Evolutionary conservation across 495 filamentous ascomycete species (phyloP), one percentile per base, ranked within the genome.

Genomic region (Trichoderma gamsii): DNA sequence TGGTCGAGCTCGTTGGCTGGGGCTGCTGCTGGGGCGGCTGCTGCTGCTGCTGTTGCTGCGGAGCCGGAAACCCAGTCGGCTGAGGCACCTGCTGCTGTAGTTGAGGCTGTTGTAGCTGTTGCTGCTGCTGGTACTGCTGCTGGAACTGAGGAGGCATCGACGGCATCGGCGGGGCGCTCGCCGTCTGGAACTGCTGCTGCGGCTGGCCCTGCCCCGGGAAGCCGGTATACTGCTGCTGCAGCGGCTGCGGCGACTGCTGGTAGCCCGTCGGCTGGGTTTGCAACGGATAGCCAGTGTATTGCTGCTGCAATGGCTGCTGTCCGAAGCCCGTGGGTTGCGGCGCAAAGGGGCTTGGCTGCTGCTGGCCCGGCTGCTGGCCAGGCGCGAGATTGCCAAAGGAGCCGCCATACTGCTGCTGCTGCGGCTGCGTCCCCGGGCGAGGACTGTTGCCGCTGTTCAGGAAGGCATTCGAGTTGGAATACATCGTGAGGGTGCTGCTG

Each of bases 391-490:
- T 83, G 72, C 73, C 79, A 76, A 79, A 79, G 67, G 83, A 74
- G 78, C 78, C 76, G 61, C 81, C 83, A 82, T 86, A 87, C 78
- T 86, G 87, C 77, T 83, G 87, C 77, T 83, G 86, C 78, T 86
- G 87, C 77, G 82, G 85, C 71, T 82, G 85, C 64, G 86, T 84
- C 68, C 88, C 89, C 11, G 91, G 90, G 70, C 90, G 92, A 76
- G 85, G 81, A 79, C 80, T 88, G 77, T 88, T 90, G 77, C 82
- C 86, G 79, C 88, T 88, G 74, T 92, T 91, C 70, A 95, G 82
- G 76, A 88, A 96, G 64, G 91, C 88, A 82, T 88, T 93, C 69
- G 92, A 91, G 74, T 89, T 90, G 52, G 92, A 93, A 81, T 88
- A 97, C 93, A 97, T 97, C 18, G 49, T 16, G 80, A 35, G 25